Base-by-base conservation (phyloP, 805 yeast species). In the Metschnikowia bowlesiae region DNA sequence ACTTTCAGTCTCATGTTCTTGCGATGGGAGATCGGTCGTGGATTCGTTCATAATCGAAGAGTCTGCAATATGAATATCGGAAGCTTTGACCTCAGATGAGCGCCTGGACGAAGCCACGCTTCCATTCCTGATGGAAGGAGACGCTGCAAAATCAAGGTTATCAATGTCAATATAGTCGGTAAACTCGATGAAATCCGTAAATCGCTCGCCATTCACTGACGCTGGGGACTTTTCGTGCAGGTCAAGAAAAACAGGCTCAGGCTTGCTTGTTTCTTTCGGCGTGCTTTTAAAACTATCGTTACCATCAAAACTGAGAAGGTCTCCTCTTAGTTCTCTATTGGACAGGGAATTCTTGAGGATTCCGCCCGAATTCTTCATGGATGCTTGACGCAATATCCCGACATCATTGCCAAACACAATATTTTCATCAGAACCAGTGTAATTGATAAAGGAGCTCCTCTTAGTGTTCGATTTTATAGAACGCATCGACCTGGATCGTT, bases 401-500 rank as follows among this genome's bases (percentile, higher is more conserved):
- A 39, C 59, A 49, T 37, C 58, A 51, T 41, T 48, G 36, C 62
- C 58, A 9, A 70, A 65, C 34, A 73, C 61, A 32, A 73, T 62
- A 52, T 73, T 70, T 10, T 72, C 77, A 48, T 73, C 74, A 11
- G 69, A 65, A 6, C 76, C 76, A 42, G 68, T 58, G 53, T 71
- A 73, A 49, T 73, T 72, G 16, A 68, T 65, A 53, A 64, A 73
- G 28, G 75, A 69, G 49, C 65, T 70, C 22, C 78, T 54, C 42
- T 64, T 58, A 56, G 58, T 61, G 42, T 58, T 64, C 13, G 73
- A 67, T 48, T 59, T 69, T n/a, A 76, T 63, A 0, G 89, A 83
- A 60, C 79, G 76, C 70, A 79, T 71, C 5, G 83, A 78, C 45
- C 82, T 62, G 7, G 86, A 79, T 52, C 91, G 74, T 63, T 87